Conservation (phyloP, 345 rosid genomes). For the Populus deltoides region DNA sequence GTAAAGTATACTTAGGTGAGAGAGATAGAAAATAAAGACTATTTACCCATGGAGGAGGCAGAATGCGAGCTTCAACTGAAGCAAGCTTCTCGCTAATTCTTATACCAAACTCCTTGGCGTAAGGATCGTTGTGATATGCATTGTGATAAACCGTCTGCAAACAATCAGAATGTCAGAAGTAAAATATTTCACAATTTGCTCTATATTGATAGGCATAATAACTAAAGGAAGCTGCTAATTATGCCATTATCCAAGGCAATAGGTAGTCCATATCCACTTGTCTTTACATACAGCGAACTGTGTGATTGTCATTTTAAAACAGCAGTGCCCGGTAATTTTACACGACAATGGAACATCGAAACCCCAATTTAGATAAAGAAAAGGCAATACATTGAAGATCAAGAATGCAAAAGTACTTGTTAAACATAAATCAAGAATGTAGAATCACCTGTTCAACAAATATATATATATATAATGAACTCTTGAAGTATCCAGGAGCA, state of each 20-base stretch:
- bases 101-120: conserved; percentile 94
- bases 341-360: neutral
- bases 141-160: conserved; percentile 75
- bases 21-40: neutral
- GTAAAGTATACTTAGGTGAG: neutral
- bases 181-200: neutral
- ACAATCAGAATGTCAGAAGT: neutral
- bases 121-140: conserved; percentile 68
- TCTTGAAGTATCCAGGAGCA: neutral
- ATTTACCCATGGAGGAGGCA: conserved; percentile 90
- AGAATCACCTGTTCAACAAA: no score
- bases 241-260: neutral
- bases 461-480: neutral
- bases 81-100: conserved; percentile 84
- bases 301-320: neutral
- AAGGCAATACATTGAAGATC: neutral
- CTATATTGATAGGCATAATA: neutral
- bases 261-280: neutral
- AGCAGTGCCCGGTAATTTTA: neutral
- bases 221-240: neutral
- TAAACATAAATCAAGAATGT: neutral
- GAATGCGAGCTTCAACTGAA: conserved; percentile 91
- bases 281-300: neutral
- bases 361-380: neutral
- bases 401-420: neutral